phyloP scores from a whole-genome alignment of 2,329 filamentous ascomycete genomes.

The Aspergillus sp. region DNA sequence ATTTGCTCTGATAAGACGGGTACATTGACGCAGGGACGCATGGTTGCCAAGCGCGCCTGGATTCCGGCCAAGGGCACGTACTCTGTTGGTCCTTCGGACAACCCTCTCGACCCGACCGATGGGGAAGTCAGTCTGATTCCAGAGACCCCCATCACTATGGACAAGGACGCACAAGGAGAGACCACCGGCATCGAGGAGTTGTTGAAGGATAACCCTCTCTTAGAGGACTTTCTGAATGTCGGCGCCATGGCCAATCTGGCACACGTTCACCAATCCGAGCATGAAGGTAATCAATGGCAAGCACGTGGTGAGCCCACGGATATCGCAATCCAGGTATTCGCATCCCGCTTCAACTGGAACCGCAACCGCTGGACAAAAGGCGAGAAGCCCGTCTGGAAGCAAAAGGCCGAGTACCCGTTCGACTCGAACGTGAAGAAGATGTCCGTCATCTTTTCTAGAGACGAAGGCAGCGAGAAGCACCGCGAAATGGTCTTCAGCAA shows the following conservation, averaged over 20 bases:
- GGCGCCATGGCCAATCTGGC: slow-evolving; percentile 62
- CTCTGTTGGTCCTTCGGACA: slow-evolving; percentile 48
- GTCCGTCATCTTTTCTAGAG: slow-evolving; percentile 59
- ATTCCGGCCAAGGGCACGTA: slow-evolving; percentile 53
- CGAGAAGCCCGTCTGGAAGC: slow-evolving; percentile 47
- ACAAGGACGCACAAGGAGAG: slow-evolving; percentile 19
- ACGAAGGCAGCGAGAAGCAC: slow-evolving; percentile 11
- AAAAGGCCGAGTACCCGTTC: slow-evolving; percentile 64
- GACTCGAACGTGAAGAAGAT: slow-evolving; percentile 71
- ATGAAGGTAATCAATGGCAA: slow-evolving; percentile 47
- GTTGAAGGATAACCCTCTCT: slow-evolving; percentile 39
- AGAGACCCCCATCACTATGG: slow-evolving; percentile 23
- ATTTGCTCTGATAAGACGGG: slow-evolving; percentile 55
- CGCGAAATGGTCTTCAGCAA: slow-evolving; percentile 35
- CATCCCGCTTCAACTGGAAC: slow-evolving; percentile 60
- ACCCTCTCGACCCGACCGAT: slow-evolving; percentile 52
- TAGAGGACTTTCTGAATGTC: slow-evolving; percentile 55
- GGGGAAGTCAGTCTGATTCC: slow-evolving; percentile 41
- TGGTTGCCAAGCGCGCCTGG: slow-evolving; percentile 57
- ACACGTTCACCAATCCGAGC: slow-evolving; percentile 50
- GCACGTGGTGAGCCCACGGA: slow-evolving; percentile 64
- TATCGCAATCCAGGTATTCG: slow-evolving; percentile 69
- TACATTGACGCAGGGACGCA: slow-evolving; percentile 57
- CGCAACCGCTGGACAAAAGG: slow-evolving; percentile 47
- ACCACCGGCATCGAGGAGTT: slow-evolving; percentile 28